Evolutionary conservation across 2,329 filamentous ascomycete species (phyloP).

Genomic region (Colletotrichum cereale): DNA sequence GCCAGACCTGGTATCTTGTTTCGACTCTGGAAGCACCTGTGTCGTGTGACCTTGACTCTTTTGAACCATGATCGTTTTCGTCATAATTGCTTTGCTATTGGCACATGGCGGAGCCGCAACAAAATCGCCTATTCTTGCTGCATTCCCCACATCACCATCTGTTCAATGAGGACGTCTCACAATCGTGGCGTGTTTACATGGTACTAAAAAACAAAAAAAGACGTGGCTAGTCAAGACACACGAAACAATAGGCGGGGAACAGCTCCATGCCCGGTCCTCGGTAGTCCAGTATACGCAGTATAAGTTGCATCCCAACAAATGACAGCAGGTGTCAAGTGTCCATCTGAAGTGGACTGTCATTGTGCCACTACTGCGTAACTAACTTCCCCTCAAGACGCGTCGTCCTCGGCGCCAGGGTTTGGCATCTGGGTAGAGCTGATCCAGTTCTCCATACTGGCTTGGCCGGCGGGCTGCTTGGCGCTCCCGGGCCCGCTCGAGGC

Average conservation of each 20-base stretch:
- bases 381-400: slow-evolving; percentile 39
- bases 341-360: slow-evolving; percentile 23
- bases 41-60: slow-evolving; percentile 1
- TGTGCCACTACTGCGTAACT: slow-evolving; percentile 9
- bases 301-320: slow-evolving; percentile 24
- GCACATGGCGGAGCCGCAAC: slow-evolving; percentile 7
- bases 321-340: slow-evolving; percentile 10
- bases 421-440: slow-evolving; percentile 82
- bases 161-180: slow-evolving; percentile 10
- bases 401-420: slow-evolving; percentile 50
- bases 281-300: neutral
- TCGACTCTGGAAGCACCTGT: neutral
- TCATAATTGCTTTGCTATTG: neutral
- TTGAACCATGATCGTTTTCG: slow-evolving; percentile 16
- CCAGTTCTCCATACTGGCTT: slow-evolving; percentile 87
- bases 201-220: neutral
- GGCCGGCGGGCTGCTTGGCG: slow-evolving; percentile 66
- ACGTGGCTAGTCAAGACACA: slow-evolving; percentile 24
- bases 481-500: slow-evolving; percentile 35
- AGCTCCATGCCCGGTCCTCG: neutral
- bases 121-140: slow-evolving; percentile 20
- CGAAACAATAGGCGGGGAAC: slow-evolving; percentile 29
- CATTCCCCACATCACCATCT: slow-evolving; percentile 25
- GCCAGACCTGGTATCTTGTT: slow-evolving; percentile 14
- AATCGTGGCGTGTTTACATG: slow-evolving; percentile 30